Percentiles rank a stretch among this genome's conserved stretches.
These are phyloP conservation scores for Zalaria sp. DNA, from an alignment of 2,329 filamentous ascomycete species.

Conservation along the genomic window DNA sequence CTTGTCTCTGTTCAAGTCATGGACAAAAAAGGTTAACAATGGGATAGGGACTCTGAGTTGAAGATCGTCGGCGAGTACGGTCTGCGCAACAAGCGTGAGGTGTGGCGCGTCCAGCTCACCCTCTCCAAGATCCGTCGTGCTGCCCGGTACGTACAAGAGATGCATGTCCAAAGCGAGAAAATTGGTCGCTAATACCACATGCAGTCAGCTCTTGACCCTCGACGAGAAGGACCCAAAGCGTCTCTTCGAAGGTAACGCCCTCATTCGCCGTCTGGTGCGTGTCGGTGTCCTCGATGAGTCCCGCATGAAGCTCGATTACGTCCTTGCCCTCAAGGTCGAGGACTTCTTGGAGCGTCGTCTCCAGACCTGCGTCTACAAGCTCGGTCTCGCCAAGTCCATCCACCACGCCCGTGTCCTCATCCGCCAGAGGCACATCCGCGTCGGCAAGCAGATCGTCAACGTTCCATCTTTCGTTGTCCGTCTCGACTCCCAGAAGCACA, in stretches of 20 bases:
- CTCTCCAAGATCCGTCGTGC: conserved; percentile 99
- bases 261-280: conserved; percentile 99
- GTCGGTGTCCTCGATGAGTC: conserved; percentile 99
- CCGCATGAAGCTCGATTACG: conserved; percentile 99
- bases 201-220: conserved; percentile 96
- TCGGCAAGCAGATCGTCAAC: conserved; percentile 99
- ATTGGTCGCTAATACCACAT: not conserved
- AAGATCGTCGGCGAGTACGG: conserved; percentile 99
- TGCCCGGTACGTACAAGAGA: conserved; percentile 61
- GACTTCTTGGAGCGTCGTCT: conserved; percentile 99
- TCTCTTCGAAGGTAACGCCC: conserved; percentile 99
- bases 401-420: conserved; percentile 99
- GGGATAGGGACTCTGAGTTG: conserved; percentile 87
- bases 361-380: conserved; percentile 99
- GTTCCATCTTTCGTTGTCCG: conserved; percentile 98
- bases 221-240: conserved; percentile 99
- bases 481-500: conserved; percentile 99
- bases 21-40: conserved; percentile 59
- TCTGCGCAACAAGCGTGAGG: conserved; percentile 99
- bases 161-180: too few relatives aligned
- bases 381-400: conserved; percentile 99
- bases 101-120: conserved; percentile 98
- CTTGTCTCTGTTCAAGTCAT: conserved; percentile 96
- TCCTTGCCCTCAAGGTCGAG: conserved; percentile 96
- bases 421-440: conserved; percentile 97